Percentiles rank a stretch among this genome's conserved stretches.
Conservation (phyloP, 805 yeast species). For the Tetrapisispora nanseiensis region DNA sequence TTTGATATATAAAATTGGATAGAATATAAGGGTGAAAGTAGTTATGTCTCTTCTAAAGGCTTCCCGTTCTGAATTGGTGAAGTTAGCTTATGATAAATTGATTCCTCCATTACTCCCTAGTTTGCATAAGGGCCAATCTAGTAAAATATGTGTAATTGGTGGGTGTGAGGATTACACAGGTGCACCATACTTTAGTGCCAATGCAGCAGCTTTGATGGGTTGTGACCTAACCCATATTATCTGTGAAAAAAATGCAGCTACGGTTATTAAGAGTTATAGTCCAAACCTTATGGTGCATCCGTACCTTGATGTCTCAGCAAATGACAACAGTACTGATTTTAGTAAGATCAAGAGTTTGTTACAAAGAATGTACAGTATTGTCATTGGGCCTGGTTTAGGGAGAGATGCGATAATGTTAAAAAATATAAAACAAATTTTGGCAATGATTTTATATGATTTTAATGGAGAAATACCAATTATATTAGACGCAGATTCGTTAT, state of each 20-base stretch:
- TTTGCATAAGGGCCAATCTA: slow-evolving; percentile 86
- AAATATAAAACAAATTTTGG: slow-evolving; percentile 48
- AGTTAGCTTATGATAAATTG: slow-evolving; percentile 38
- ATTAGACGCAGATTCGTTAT: slow-evolving; percentile 86
- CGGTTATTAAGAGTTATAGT: slow-evolving; percentile 74
- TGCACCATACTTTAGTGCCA: slow-evolving; percentile 87
- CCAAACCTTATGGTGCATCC: slow-evolving; percentile 98
- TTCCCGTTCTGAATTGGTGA: slow-evolving; percentile 36
- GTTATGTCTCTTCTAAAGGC: slow-evolving; percentile 8
- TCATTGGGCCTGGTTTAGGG: slow-evolving; percentile 92
- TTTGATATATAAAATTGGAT: neutral
- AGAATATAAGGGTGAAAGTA: neutral
- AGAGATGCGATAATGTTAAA: slow-evolving; percentile 61
- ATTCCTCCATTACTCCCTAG: slow-evolving; percentile 67
- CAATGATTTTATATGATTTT: slow-evolving; percentile 36
- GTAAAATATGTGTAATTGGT: slow-evolving; percentile 85
- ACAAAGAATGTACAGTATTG: slow-evolving; percentile 65
- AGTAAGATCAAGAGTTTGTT: slow-evolving; percentile 49
- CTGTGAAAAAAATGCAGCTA: slow-evolving; percentile 73
- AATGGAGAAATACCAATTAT: slow-evolving; percentile 57
- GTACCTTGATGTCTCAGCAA: slow-evolving; percentile 40
- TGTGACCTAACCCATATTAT: slow-evolving; percentile 82
- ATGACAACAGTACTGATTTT: slow-evolving; percentile 32
- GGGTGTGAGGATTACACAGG: slow-evolving; percentile 96
- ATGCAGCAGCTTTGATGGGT: slow-evolving; percentile 76